phyloP scores from a whole-genome alignment of 305 asterid species.

The Fraxinus angustifolia region DNA sequence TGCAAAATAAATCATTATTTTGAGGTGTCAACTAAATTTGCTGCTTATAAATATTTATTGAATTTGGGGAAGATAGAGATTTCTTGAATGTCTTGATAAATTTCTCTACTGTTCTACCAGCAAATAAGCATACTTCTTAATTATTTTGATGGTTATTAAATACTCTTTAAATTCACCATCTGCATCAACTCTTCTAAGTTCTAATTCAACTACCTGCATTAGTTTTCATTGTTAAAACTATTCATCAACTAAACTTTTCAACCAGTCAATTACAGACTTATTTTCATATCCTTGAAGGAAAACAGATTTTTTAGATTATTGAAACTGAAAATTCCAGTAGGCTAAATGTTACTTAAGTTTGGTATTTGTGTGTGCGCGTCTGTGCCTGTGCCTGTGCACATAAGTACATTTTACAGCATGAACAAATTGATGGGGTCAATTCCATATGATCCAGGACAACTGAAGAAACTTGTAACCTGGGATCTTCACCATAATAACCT shows the following conservation, averaged over 20 bases:
- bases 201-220: not conserved
- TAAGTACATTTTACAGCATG: too few relatives aligned
- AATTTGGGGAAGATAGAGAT: not conserved
- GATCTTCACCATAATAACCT: not conserved
- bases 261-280: not conserved
- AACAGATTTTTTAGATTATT: not conserved
- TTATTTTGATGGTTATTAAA: not conserved
- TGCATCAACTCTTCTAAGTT: not conserved
- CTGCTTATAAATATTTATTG: not conserved
- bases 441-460: not conserved
- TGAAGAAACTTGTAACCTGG: not conserved
- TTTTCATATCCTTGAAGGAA: not conserved
- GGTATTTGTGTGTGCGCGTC: not conserved
- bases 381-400: too few relatives aligned
- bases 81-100: not conserved
- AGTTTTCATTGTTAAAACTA: not conserved
- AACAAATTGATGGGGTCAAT: not conserved
- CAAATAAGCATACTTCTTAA: not conserved
- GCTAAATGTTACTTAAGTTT: not conserved
- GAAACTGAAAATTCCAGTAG: not conserved
- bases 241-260: not conserved
- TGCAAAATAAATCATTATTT: not conserved
- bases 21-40: not conserved
- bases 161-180: not conserved
- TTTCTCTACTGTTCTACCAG: not conserved